These are phyloP conservation scores for Ceriops zippeliana DNA, from an alignment of 345 rosid genomes.

Conservation along the genomic window DNA sequence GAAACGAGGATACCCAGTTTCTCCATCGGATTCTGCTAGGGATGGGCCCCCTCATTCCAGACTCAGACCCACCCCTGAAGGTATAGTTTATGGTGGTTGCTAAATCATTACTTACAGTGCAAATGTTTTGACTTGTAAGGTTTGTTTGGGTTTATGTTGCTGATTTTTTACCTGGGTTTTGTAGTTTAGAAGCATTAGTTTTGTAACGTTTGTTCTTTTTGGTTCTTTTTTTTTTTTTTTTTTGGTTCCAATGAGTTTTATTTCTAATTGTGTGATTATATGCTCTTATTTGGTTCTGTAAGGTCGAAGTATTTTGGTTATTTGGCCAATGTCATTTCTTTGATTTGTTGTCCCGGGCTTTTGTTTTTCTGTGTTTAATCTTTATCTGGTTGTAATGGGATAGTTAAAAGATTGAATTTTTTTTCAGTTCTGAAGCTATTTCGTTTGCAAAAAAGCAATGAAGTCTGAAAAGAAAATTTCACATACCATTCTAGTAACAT, in stretches of 20 bases:
- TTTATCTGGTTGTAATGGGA: too few species aligned
- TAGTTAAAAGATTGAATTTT: too few species aligned
- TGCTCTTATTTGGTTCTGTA: too few species aligned
- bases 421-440: too few species aligned
- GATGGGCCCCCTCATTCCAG: slow-evolving; percentile 62
- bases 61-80: slow-evolving; percentile 64
- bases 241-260: neutral
- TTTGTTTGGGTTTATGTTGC: neutral
- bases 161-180: slow-evolving; percentile 9
- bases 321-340: too few species aligned
- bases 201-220: neutral
- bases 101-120: too few species aligned
- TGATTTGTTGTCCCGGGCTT: too few species aligned
- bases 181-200: neutral
- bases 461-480: too few species aligned
- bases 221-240: neutral
- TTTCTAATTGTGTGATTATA: neutral
- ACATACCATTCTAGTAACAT: too few species aligned
- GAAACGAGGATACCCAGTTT: slow-evolving; percentile 75
- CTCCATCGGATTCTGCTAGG: slow-evolving; percentile 49
- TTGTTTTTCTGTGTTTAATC: too few species aligned
- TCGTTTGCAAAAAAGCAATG: too few species aligned
- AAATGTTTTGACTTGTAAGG: neutral
- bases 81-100: slow-evolving; percentile 22
- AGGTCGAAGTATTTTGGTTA: too few species aligned